phyloP scores from a whole-genome alignment of 768 basidiomycete genomes.

The Mycena amicta region DNA sequence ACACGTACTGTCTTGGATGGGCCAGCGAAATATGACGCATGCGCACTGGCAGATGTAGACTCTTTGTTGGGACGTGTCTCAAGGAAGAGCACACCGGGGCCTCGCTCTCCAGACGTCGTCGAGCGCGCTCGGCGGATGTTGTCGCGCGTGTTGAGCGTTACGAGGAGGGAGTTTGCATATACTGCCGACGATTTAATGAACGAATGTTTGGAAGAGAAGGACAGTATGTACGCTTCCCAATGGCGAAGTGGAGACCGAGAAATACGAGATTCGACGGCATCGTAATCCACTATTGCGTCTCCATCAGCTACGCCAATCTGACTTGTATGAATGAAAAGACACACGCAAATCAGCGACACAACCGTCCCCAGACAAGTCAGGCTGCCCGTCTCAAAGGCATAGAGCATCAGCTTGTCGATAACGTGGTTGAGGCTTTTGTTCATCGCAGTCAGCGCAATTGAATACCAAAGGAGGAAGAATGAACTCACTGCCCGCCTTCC shows the following conservation, averaged over 20 bases:
- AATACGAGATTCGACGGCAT: slow-evolving; percentile 43
- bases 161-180: not conserved
- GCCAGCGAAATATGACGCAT: not conserved
- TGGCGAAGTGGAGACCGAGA: slow-evolving; percentile 43
- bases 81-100: not conserved
- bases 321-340: too few species aligned
- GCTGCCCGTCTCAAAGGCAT: slow-evolving; percentile 55
- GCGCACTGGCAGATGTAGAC: too few species aligned
- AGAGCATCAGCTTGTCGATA: slow-evolving; percentile 49
- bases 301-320: too few species aligned
- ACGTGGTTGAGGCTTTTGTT: slow-evolving; percentile 41
- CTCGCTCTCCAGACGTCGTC: not conserved
- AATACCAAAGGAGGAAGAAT: not conserved
- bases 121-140: not conserved
- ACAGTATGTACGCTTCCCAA: slow-evolving; percentile 34
- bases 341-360: slow-evolving; percentile 38
- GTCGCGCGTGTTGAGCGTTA: not conserved
- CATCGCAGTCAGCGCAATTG: not conserved
- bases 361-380: slow-evolving; percentile 45
- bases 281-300: slow-evolving; percentile 37
- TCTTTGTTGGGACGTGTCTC: not conserved
- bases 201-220: not conserved
- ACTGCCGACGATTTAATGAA: not conserved
- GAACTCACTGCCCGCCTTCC: slow-evolving; percentile 39
- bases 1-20: not conserved